Conservation (phyloP, 352 stramenopile species). For the Bremia lactucae region DNA sequence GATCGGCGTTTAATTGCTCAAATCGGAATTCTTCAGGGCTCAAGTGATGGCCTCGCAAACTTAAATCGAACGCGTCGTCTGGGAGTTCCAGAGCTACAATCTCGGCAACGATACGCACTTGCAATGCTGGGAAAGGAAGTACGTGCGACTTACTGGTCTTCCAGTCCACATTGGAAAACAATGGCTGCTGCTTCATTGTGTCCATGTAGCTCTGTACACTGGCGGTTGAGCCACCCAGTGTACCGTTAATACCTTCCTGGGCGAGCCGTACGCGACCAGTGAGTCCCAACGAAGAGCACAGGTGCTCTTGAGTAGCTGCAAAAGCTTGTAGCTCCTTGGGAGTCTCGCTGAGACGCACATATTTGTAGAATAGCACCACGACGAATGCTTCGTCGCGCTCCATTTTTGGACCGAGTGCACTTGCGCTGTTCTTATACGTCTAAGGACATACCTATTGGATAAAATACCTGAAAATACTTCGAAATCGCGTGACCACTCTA, state of each 20-base stretch:
- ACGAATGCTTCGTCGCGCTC: slow-evolving; percentile 21
- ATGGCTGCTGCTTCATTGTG: slow-evolving; percentile 27
- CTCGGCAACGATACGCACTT: slow-evolving; percentile 54
- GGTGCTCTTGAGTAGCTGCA: slow-evolving; percentile 28
- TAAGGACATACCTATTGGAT: too few relatives aligned
- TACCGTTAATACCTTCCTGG: slow-evolving; percentile 82
- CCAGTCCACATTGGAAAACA: slow-evolving; percentile 60
- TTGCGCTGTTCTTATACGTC: too few relatives aligned
- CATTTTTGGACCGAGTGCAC: too few relatives aligned
- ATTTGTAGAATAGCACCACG: slow-evolving; percentile 83
- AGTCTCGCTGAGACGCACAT: slow-evolving; percentile 45
- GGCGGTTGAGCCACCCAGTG: slow-evolving; percentile 35
- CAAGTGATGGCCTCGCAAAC: slow-evolving; percentile 39
- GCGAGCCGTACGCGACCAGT: slow-evolving; percentile 66
- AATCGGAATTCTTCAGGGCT: slow-evolving; percentile 53
- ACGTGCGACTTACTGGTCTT: slow-evolving; percentile 53
- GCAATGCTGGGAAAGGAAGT: slow-evolving; percentile 50
- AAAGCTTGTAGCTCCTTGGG: slow-evolving; percentile 25
- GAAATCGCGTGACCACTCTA: too few relatives aligned
- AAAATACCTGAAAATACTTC: too few relatives aligned
- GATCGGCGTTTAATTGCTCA: slow-evolving; percentile 15
- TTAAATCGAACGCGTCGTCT: slow-evolving; percentile 35
- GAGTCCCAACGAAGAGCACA: slow-evolving; percentile 48
- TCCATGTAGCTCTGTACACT: slow-evolving; percentile 57
- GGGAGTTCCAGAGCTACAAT: slow-evolving; percentile 73